phyloP scores from a whole-genome alignment of 441 rosid species.

The Manihot esculenta region DNA sequence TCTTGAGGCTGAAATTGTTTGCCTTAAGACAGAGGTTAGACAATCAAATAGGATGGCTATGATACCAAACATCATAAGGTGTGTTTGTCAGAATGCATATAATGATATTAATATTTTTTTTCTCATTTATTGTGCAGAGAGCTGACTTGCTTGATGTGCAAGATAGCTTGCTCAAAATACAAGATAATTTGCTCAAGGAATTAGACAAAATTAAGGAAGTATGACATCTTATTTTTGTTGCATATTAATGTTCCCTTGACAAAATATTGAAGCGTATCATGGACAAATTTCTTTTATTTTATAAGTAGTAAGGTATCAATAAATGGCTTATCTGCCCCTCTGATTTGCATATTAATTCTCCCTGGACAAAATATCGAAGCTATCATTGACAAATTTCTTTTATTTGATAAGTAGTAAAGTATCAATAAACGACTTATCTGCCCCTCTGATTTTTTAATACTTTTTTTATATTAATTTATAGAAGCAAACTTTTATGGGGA shows the following conservation, averaged over 20 bases:
- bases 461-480: background rate
- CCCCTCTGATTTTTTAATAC: background rate
- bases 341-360: too few relatives aligned
- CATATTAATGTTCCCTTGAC: background rate
- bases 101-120: too few relatives aligned
- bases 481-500: background rate
- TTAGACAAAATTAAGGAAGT: conserved; percentile 1
- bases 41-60: background rate
- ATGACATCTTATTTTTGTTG: background rate
- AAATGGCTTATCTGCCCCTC: background rate
- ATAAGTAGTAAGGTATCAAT: background rate
- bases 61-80: background rate
- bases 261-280: background rate
- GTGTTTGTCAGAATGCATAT: background rate
- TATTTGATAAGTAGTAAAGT: too few relatives aligned
- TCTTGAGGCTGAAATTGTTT: conserved; percentile 12
- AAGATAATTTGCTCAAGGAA: conserved; percentile 16
- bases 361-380: too few relatives aligned
- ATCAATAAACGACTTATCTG: too few relatives aligned
- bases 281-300: background rate
- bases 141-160: conserved; percentile 2
- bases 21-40: conserved; percentile 12
- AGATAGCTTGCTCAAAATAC: conserved; percentile 4
- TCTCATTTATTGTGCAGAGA: background rate
- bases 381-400: too few relatives aligned